Percentiles rank a stretch among this genome's conserved stretches.
phyloP scores from a whole-genome alignment of 306 rosid species.

The Trifolium pratense region DNA sequence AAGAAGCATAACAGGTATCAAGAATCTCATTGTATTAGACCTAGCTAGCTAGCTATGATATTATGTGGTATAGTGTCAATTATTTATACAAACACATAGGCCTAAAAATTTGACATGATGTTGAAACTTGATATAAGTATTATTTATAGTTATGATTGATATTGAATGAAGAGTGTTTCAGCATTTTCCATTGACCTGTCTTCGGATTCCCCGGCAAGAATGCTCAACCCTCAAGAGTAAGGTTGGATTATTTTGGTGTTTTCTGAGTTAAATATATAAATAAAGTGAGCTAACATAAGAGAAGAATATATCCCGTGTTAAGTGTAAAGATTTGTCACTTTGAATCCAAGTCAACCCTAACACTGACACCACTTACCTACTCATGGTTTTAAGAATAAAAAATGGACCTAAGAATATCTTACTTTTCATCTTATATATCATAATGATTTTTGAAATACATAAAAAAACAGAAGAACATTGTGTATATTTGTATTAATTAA shows the following conservation, averaged over 20 bases:
- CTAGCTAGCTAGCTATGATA: conserved; percentile 8
- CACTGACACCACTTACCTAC: neutral
- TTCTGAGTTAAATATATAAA: conserved; percentile 41
- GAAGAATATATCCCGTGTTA: neutral
- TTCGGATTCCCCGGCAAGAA: conserved; percentile 61
- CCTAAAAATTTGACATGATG: conserved; percentile 42
- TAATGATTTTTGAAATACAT: too few species aligned
- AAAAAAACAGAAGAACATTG: too few species aligned
- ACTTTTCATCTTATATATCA: too few species aligned
- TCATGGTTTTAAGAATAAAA: neutral
- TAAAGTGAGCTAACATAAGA: neutral
- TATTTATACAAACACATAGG: conserved; percentile 18
- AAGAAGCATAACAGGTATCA: conserved; percentile 43
- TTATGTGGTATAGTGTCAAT: conserved; percentile 17
- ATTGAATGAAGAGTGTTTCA: conserved; percentile 32
- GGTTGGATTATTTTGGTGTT: conserved; percentile 60
- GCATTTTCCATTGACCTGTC: conserved; percentile 61
- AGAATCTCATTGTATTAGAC: conserved; percentile 48
- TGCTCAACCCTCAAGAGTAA: conserved; percentile 59
- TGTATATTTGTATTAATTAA: too few species aligned
- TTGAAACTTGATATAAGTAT: conserved; percentile 15
- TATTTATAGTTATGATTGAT: conserved; percentile 20
- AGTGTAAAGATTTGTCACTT: conserved; percentile 30
- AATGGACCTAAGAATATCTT: too few species aligned
- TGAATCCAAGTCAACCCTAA: neutral